Conservation (phyloP, 805 yeast species). For the Ogataea pignaliae region DNA sequence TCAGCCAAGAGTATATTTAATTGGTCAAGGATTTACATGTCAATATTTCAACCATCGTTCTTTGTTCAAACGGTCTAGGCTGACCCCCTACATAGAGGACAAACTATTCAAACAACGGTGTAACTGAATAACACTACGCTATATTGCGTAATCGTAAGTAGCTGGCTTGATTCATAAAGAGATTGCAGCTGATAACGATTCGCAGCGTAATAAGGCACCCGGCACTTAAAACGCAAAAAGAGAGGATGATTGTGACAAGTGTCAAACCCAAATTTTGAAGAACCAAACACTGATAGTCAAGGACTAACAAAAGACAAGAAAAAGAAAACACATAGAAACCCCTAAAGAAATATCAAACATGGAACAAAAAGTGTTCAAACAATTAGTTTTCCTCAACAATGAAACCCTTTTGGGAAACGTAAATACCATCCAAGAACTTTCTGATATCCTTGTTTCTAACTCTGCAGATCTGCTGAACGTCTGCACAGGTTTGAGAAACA, state of each 20-base stretch:
- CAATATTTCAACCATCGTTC: too few species aligned
- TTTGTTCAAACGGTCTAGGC: too few species aligned
- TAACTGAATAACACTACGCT: too few species aligned
- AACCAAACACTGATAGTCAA: constrained; percentile 1
- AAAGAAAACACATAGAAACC: constrained; percentile 1
- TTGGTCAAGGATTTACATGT: too few species aligned
- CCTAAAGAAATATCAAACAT: neutral
- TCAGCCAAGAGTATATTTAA: too few species aligned
- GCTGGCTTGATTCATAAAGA: constrained; percentile 21
- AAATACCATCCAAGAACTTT: constrained; percentile 99
- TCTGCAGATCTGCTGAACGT: constrained; percentile 95
- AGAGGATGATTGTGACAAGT: neutral
- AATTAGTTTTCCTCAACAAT: constrained; percentile 48
- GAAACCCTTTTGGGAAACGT: constrained; percentile 93
- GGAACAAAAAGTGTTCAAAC: neutral
- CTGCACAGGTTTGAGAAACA: constrained; percentile 98
- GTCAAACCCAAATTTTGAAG: neutral
- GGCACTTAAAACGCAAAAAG: constrained; percentile 19
- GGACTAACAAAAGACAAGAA: constrained; percentile 1
- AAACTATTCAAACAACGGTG: too few species aligned
- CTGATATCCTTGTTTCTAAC: constrained; percentile 99
- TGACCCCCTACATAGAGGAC: too few species aligned
- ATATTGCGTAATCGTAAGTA: constrained; percentile 30
- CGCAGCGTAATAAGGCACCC: constrained; percentile 28
- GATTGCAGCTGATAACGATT: constrained; percentile 31